phyloP scores from a whole-genome alignment of 2,329 filamentous ascomycete species.

The Neopestalotiopsis sp. region DNA sequence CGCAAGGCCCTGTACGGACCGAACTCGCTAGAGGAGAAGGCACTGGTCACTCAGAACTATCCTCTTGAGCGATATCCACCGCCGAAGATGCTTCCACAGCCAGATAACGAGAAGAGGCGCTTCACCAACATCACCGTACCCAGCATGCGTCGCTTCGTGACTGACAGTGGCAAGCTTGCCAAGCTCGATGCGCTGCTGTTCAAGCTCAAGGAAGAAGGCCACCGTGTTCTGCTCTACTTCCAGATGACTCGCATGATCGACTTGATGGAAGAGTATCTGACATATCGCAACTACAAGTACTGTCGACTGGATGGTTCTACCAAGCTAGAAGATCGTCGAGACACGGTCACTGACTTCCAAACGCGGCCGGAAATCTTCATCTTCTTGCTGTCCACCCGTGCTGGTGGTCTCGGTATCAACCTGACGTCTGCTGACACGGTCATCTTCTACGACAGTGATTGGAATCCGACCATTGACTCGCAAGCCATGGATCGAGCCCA shows the following conservation, averaged over 20 bases:
- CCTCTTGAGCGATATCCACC: constrained; percentile 69
- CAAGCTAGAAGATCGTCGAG: constrained; percentile 93
- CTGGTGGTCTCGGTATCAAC: constrained; percentile 97
- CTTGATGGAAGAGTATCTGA: constrained; percentile 98
- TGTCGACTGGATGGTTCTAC: constrained; percentile 95
- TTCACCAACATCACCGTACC: constrained; percentile 93
- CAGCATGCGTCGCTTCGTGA: constrained; percentile 97
- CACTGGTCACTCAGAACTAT: constrained; percentile 75
- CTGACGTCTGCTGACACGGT: constrained; percentile 95
- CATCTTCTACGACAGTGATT: constrained; percentile 99
- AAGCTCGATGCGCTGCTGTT: constrained; percentile 87
- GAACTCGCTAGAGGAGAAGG: constrained; percentile 68
- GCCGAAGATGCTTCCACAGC: constrained; percentile 72
- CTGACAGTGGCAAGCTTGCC: constrained; percentile 94
- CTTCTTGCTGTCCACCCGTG: constrained; percentile 93
- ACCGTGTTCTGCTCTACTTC: constrained; percentile 97
- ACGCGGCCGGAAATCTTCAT: constrained; percentile 94
- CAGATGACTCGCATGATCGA: constrained; percentile 99
- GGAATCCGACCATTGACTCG: constrained; percentile 98
- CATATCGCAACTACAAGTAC: constrained; percentile 99
- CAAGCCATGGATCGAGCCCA: constrained; percentile 99
- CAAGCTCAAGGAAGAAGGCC: constrained; percentile 87
- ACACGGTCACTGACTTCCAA: constrained; percentile 97
- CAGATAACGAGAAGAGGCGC: constrained; percentile 79
- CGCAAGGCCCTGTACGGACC: constrained; percentile 78